phyloP scores from a whole-genome alignment of 768 basidiomycete species.

The Lentinus brumalis region DNA sequence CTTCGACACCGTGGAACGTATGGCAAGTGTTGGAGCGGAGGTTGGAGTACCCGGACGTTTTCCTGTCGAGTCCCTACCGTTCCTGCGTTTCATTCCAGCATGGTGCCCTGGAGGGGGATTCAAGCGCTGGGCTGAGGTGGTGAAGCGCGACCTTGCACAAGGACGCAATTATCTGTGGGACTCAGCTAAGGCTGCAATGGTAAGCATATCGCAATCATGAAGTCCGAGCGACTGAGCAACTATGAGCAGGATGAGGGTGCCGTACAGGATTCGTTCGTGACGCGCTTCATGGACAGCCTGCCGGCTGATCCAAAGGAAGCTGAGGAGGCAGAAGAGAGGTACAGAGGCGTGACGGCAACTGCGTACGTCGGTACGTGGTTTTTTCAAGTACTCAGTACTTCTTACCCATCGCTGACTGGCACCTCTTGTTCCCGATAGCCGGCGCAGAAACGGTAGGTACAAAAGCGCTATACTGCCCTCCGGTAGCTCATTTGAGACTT shows the following conservation, averaged over 20 bases:
- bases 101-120: slow-evolving; percentile 22
- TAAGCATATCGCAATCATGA: not conserved
- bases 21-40: not conserved
- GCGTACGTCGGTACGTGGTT: not conserved
- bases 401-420: not conserved
- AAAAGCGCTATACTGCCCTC: not conserved
- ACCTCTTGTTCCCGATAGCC: not conserved
- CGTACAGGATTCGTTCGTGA: not conserved
- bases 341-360: not conserved
- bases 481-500: not conserved
- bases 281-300: not conserved
- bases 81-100: slow-evolving; percentile 18
- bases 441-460: not conserved
- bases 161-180: not conserved
- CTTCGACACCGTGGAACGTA: slow-evolving; percentile 1
- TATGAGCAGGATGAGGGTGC: not conserved
- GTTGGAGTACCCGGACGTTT: not conserved
- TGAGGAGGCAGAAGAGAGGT: not conserved
- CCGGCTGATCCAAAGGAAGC: not conserved
- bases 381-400: too few species aligned
- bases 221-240: too few species aligned
- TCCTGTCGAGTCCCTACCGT: not conserved
- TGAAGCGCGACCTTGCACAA: not conserved
- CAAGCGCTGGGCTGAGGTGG: slow-evolving; percentile 1
- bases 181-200: not conserved